Conservation (phyloP, 176 grass and related monocot genomes). For the Avena eriantha region DNA sequence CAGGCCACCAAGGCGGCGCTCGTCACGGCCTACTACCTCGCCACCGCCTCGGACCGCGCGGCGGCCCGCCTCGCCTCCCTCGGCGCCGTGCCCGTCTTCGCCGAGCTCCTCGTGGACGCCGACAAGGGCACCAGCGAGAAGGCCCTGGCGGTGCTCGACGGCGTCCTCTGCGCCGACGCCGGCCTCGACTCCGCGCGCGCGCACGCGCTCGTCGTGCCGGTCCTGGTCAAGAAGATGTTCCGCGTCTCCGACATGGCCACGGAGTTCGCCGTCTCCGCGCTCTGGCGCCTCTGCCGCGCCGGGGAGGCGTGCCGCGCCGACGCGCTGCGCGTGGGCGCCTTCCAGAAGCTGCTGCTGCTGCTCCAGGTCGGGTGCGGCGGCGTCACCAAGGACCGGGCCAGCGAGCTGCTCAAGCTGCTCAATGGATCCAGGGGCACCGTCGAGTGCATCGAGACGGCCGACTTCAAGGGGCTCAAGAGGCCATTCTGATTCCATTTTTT, state of each 20-base stretch:
- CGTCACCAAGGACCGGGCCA: slow-evolving; percentile 82
- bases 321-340: slow-evolving; percentile 79
- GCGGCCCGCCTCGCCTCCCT: slow-evolving; percentile 42
- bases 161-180: slow-evolving; percentile 43
- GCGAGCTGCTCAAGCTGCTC: slow-evolving; percentile 75
- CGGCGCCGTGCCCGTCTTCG: slow-evolving; percentile 36
- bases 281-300: slow-evolving; percentile 84
- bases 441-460: slow-evolving; percentile 86
- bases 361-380: slow-evolving; percentile 89
- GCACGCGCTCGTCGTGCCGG: slow-evolving; percentile 68
- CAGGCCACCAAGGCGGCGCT: slow-evolving; percentile 72
- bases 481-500: slow-evolving; percentile 37
- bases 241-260: slow-evolving; percentile 89
- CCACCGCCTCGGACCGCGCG: slow-evolving; percentile 33
- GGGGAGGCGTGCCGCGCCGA: slow-evolving; percentile 53
- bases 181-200: slow-evolving; percentile 45
- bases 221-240: slow-evolving; percentile 95
- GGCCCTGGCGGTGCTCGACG: slow-evolving; percentile 64
- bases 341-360: slow-evolving; percentile 91
- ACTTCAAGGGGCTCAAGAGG: slow-evolving; percentile 82
- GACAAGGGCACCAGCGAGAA: slow-evolving; percentile 84
- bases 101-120: slow-evolving; percentile 70
- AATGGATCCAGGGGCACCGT: slow-evolving; percentile 56
- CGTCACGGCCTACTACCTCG: slow-evolving; percentile 70
- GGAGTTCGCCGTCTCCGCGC: slow-evolving; percentile 87